Percentiles rank a stretch among this genome's conserved stretches.
Evolutionary conservation across 257 asterid genomes (phyloP).

Genomic region (Capsicum pubescens): DNA sequence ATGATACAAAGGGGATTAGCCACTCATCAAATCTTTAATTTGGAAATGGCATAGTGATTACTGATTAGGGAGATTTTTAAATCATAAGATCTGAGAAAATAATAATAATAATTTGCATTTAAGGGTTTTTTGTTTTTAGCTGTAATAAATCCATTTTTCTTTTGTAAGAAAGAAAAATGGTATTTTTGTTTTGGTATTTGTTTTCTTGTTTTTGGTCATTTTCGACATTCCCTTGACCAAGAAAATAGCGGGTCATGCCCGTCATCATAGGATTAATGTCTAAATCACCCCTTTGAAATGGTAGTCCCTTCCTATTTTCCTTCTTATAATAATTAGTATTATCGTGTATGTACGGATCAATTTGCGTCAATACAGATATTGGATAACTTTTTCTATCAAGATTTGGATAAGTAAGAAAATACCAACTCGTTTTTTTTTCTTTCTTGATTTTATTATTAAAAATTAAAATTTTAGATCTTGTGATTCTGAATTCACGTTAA

Average conservation of each 20-base stretch:
- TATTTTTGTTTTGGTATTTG: background rate
- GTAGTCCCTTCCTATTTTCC: background rate
- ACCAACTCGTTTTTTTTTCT: too few species aligned
- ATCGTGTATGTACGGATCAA: background rate
- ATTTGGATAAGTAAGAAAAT: too few species aligned
- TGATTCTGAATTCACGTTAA: too few species aligned
- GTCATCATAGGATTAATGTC: slow-evolving; percentile 1
- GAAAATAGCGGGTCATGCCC: slow-evolving; percentile 19
- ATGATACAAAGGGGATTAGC: background rate
- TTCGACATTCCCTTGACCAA: slow-evolving; percentile 20
- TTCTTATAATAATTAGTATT: background rate
- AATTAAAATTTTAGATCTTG: too few species aligned
- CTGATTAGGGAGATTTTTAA: background rate
- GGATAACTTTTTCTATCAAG: too few species aligned
- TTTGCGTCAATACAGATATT: background rate
- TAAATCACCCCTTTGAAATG: slow-evolving; percentile 13
- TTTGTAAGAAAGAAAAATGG: background rate
- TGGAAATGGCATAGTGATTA: background rate
- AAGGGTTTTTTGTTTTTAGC: background rate
- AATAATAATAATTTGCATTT: background rate
- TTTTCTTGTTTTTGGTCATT: slow-evolving; percentile 4
- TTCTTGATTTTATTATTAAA: too few species aligned
- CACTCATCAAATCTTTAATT: background rate
- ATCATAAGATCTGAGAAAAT: slow-evolving; percentile 22
- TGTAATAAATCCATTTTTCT: background rate